Conservation (phyloP, 257 asterid genomes). For the Prunella vulgaris region DNA sequence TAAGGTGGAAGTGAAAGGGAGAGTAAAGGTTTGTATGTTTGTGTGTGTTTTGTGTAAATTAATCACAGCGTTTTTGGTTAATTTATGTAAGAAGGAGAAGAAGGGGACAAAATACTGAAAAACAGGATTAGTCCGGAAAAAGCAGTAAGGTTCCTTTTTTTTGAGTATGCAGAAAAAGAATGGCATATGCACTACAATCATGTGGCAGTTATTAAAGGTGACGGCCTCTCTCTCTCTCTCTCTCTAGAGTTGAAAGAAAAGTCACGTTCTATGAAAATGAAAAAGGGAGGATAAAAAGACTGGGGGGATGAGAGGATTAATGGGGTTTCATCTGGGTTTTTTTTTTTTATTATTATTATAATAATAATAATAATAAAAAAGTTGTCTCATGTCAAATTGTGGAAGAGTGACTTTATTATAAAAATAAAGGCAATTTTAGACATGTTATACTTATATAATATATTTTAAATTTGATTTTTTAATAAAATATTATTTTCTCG, state of each 20-base stretch:
- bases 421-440: no score
- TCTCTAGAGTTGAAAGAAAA: constrained; percentile 11
- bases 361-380: no score
- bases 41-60: constrained; percentile 3
- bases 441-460: no score
- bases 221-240: constrained; percentile 16
- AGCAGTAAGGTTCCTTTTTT: constrained; percentile 25
- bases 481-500: no score
- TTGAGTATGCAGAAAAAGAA: constrained; percentile 35
- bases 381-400: no score
- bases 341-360: no score
- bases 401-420: no score
- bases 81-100: constrained; percentile 19
- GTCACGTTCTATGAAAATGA: constrained; percentile 36
- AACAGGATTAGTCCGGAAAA: constrained; percentile 28
- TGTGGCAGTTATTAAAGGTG: constrained; percentile 76
- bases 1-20: constrained; percentile 16
- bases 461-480: no score
- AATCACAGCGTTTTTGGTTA: constrained; percentile 13
- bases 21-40: constrained; percentile 14
- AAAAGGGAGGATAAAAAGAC: no score
- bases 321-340: no score
- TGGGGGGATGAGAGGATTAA: neutral
- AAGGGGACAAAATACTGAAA: constrained; percentile 42
- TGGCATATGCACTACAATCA: constrained; percentile 56